phyloP scores from a whole-genome alignment of 2,329 filamentous ascomycete species.

The Cordyceps farinosa region DNA sequence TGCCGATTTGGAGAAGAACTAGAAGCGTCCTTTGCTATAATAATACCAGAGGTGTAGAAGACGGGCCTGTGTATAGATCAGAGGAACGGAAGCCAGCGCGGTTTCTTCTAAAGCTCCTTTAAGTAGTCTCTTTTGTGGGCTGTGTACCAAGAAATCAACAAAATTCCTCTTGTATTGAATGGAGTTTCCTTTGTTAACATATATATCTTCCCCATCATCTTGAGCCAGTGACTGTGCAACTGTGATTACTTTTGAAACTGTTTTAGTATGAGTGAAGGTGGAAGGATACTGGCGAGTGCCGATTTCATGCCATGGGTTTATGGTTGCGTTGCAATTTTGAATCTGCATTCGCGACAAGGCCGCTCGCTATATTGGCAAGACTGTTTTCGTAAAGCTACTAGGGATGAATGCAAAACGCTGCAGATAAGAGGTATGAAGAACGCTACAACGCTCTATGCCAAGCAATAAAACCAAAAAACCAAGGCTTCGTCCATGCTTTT shows the following conservation, averaged over 20 bases:
- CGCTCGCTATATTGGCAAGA: neutral
- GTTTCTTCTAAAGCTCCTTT: conserved; percentile 51
- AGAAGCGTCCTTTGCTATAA: conserved; percentile 34
- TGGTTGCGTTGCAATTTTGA: neutral
- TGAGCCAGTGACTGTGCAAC: neutral
- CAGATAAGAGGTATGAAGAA: neutral
- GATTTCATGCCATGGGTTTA: neutral
- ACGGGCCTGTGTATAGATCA: conserved; percentile 56
- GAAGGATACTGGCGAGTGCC: neutral
- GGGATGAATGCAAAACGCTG: neutral
- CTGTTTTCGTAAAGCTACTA: neutral
- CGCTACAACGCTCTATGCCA: neutral
- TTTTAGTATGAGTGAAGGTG: neutral
- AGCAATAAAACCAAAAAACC: neutral
- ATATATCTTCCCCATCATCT: conserved; percentile 1
- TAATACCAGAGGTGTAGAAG: conserved; percentile 34
- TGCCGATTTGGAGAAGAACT: conserved; percentile 76
- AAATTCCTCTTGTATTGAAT: conserved; percentile 44
- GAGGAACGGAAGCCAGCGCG: conserved; percentile 48
- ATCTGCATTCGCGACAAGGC: neutral
- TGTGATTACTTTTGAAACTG: neutral
- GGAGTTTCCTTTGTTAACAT: conserved; percentile 25
- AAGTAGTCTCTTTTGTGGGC: conserved; percentile 55
- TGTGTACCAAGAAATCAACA: conserved; percentile 58
- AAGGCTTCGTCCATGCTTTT: neutral